phyloP scores from a whole-genome alignment of 129 eudicot species.

The Tagetes erecta region DNA sequence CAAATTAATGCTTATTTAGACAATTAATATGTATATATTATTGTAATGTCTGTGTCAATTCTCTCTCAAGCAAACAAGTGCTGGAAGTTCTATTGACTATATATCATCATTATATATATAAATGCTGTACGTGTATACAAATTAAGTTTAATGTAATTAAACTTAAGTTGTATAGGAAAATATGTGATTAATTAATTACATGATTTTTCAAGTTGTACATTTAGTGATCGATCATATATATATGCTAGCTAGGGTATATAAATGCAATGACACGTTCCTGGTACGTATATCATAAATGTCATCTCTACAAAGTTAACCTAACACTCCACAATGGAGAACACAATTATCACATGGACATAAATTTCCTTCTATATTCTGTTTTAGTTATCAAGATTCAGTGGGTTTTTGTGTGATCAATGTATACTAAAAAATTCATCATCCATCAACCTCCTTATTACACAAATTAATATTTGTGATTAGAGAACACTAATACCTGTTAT shows the following conservation, averaged over 20 bases:
- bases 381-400: not conserved
- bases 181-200: too few species aligned
- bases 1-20: slow-evolving; percentile 2
- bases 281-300: slow-evolving; percentile 2
- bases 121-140: too few species aligned
- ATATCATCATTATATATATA: too few species aligned
- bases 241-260: not conserved
- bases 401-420: slow-evolving; percentile 1
- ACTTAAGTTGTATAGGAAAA: too few species aligned
- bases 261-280: not conserved
- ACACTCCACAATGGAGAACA: slow-evolving; percentile 10
- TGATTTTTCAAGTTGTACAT: too few species aligned
- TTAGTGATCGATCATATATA: too few species aligned
- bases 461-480: too few species aligned
- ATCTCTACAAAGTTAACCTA: slow-evolving; percentile 9
- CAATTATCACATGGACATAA: not conserved
- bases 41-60: slow-evolving; percentile 8
- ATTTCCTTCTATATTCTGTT: slow-evolving; percentile 3
- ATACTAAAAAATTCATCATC: not conserved
- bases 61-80: not conserved
- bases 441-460: too few species aligned
- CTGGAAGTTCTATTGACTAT: not conserved
- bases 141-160: too few species aligned
- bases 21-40: not conserved
- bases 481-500: too few species aligned